Evolutionary conservation across 2,329 filamentous ascomycete species (phyloP), one percentile per base, ranked within the genome.

Genomic region (Gremmenia infestans): DNA sequence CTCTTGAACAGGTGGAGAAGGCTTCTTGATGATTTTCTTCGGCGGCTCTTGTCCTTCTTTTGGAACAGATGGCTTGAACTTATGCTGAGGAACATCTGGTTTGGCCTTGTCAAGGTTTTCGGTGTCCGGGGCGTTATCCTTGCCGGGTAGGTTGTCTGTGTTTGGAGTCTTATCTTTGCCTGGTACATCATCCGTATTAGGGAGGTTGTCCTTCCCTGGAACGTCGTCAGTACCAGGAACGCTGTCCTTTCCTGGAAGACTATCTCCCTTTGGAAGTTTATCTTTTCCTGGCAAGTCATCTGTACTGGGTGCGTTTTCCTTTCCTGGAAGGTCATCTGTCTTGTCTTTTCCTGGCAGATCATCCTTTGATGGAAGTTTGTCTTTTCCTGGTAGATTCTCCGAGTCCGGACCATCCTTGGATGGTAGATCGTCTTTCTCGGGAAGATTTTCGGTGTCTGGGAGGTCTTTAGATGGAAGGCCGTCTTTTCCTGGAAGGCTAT

Each of bases 1-100:
- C 50, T 61, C 62, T 4, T 57, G 57, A 4, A 23, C 56, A 19
- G 58, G 60, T 50, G 59, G 56, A 37, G 61, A 56, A 22, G 57
- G 50, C 32, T 54, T 56, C 52, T 60, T 55, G 2, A 45, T 43
- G 37, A 54, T 53, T 32, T 57, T 55, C 45, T 47, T 47, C 5
- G 22, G 14, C 3, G 45, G 23, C 23, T 5, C 45, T 28, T 47
- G 45, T n/a, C 45, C 45, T 42, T 58, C 43, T n/a, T 53, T 53
- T 4, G 43, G 51, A 39, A 37, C 40, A 9, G 43, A 28, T 49
- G 54, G 48, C 46, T 56, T 57, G 37, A 60, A 57, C 59, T 61
- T 63, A 23, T 55, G 55, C 40, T 60, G 22, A 12, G 6, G 45
- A 5, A 4, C n/a, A 12, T 47, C 45, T 12, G 19, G 11, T 25